Base-by-base conservation (phyloP, 73 alveolate species). In the Tetrahymena thermophila region DNA sequence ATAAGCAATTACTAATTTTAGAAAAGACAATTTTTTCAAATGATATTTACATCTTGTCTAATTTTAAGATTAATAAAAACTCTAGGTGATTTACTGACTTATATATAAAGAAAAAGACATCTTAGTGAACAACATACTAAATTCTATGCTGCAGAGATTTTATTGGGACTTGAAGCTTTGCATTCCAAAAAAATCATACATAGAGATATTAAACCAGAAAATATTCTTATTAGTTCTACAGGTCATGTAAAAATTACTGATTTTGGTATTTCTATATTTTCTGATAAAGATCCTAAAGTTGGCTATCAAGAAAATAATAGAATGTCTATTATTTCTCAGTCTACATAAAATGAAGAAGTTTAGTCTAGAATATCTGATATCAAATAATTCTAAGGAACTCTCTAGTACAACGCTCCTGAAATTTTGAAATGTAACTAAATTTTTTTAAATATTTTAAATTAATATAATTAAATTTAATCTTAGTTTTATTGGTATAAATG, bases 141-240 rank as follows among this genome's bases (percentile, higher is more conserved):
- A 84, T 89, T 89, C 16, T 89, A 42, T 31, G 94, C 94, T 34
- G 94, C 94, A 23, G 57, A 50, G 15, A 89, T 89, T 16, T 13
- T 89, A 89, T 28, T 42, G 8, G 94, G 94, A 31, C 94, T 89
- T 7, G 94, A 89, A 89, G 57, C 35, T 31, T 35, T 89, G 55
- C 94, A 89, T 89, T 89, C 83, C 21, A 42, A 42, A 42, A 25
- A 50, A 89, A 89, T 89, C 8, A 89, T 89, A n/a, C 94, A 89
- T 35, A 89, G 94, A 89, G 94, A 89, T 35, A 35, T 89, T 34
- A 89, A 89, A 50, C 94, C 94, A 11, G 94, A 89, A 89, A 89
- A 89, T 34, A 42, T 89, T 34, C 38, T 89, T 21, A 42, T 89
- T 31, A 50, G 83, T 35, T 28, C 57, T 7, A 89, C 57, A 50